A percentile compares a stretch with the other conserved stretches of the same genome.
Evolutionary conservation across 768 basidiomycete genomes (phyloP).

Genomic region (Sutorius australiensis): DNA sequence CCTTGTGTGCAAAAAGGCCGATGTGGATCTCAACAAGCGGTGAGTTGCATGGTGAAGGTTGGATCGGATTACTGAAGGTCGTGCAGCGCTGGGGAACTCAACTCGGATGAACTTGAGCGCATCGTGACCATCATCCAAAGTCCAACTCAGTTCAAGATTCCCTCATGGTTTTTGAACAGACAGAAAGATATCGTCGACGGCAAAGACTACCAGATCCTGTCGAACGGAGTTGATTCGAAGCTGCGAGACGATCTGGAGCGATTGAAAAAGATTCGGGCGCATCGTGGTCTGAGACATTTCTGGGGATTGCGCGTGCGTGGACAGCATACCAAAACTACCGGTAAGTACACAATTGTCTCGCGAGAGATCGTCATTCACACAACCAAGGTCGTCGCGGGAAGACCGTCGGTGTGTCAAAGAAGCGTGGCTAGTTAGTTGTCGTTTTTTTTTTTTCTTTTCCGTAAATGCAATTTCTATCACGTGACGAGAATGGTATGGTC

Average conservation of each 20-base stretch:
- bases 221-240: conserved; percentile 96
- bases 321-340: conserved; percentile 99
- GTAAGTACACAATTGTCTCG: conserved; percentile 38
- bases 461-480: conserved; percentile 17
- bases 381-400: conserved; percentile 83
- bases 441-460: neutral
- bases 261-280: conserved; percentile 97
- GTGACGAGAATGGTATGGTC: conserved; percentile 8
- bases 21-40: conserved; percentile 99
- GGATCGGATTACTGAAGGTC: conserved; percentile 3
- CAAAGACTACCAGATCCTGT: conserved; percentile 93
- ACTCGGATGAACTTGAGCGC: conserved; percentile 99
- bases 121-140: conserved; percentile 99
- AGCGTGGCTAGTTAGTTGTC: conserved; percentile 48
- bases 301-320: conserved; percentile 96
- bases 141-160: conserved; percentile 99
- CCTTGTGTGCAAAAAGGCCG: conserved; percentile 99
- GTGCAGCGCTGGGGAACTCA: conserved; percentile 92
- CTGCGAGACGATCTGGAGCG: conserved; percentile 97
- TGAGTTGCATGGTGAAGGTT: conserved; percentile 37
- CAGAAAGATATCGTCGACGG: conserved; percentile 98
- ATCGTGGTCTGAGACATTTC: conserved; percentile 89
- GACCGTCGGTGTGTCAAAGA: conserved; percentile 96
- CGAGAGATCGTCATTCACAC: neutral
- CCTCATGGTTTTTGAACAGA: conserved; percentile 98